A percentile compares a stretch with the other conserved stretches of the same genome.
Conservation (phyloP, 2,329 filamentous ascomycete species). For the Aspergillus phoenicis region DNA sequence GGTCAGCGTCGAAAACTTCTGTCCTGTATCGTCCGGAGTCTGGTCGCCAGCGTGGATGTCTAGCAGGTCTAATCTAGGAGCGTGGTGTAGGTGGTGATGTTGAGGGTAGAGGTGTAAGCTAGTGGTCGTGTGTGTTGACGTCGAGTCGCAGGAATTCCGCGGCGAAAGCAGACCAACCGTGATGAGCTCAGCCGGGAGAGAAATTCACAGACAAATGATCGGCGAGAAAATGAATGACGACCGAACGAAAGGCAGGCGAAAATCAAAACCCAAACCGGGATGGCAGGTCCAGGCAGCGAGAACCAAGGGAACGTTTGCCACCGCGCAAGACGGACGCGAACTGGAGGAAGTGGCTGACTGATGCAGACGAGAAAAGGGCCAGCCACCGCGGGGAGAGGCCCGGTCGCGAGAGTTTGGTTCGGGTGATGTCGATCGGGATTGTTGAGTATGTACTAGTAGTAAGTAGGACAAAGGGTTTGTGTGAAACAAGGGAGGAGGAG, state of each 20-base stretch:
- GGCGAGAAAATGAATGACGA: conserved; percentile 5
- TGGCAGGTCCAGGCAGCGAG: conserved; percentile 21
- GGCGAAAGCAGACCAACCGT: background rate
- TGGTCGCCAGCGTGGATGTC: conserved; percentile 1
- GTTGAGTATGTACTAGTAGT: background rate
- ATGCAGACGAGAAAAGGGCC: conserved; percentile 14
- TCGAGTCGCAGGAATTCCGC: conserved; percentile 2
- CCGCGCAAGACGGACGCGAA: conserved; percentile 30
- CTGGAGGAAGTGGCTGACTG: conserved; percentile 19
- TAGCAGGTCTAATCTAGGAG: background rate
- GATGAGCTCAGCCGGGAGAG: conserved; percentile 2
- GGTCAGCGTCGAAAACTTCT: conserved; percentile 10
- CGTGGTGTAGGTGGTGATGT: background rate
- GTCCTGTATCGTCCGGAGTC: background rate
- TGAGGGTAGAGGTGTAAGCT: too few species aligned
- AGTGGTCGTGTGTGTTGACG: background rate
- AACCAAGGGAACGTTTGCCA: conserved; percentile 40
- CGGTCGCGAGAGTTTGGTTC: conserved; percentile 5
- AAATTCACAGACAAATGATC: conserved; percentile 2
- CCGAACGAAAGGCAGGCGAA: conserved; percentile 9
- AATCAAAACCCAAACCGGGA: conserved; percentile 15
- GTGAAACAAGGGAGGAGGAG: conserved; percentile 7
- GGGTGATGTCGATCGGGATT: conserved; percentile 3
- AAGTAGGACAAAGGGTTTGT: conserved; percentile 4
- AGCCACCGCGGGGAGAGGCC: conserved; percentile 23